phyloP scores from a whole-genome alignment of 306 rosid genomes.

The Quercus wislizeni region DNA sequence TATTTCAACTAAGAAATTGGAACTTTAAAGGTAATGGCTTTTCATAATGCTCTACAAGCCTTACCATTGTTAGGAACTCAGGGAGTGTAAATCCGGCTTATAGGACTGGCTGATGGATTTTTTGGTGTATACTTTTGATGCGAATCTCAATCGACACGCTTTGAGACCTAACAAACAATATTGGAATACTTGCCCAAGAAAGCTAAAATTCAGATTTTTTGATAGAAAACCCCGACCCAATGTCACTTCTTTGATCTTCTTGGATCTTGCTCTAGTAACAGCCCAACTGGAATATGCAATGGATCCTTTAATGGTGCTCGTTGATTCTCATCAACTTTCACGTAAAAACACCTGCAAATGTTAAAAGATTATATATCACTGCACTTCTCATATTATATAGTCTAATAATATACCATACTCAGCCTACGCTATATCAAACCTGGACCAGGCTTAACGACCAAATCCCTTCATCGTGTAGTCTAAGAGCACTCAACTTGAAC shows the following conservation, averaged over 20 bases:
- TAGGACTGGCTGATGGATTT: slow-evolving; percentile 85
- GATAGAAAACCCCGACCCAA: too few species aligned
- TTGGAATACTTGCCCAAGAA: too few species aligned
- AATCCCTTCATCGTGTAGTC: not conserved
- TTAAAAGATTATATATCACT: not conserved
- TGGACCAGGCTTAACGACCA: not conserved
- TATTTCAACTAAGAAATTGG: slow-evolving; percentile 25
- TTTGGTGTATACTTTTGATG: slow-evolving; percentile 53
- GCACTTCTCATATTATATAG: not conserved
- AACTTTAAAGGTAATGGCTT: not conserved
- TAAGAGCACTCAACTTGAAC: not conserved
- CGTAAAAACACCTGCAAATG: slow-evolving; percentile 62
- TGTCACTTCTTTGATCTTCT: too few species aligned
- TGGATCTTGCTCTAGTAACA: too few species aligned
- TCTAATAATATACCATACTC: not conserved
- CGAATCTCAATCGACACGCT: too few species aligned
- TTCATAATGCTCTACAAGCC: not conserved
- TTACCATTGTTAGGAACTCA: slow-evolving; percentile 61
- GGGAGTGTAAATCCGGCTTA: slow-evolving; percentile 68
- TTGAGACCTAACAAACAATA: too few species aligned
- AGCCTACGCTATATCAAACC: too few species aligned
- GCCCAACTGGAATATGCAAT: too few species aligned
- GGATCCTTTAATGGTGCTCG: not conserved
- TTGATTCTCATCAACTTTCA: slow-evolving; percentile 33
- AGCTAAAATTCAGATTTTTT: too few species aligned